These are phyloP conservation scores for Coemansia sp. DNA, from an alignment of 192 early-diverging fungal genomes.

Conservation along the genomic window DNA sequence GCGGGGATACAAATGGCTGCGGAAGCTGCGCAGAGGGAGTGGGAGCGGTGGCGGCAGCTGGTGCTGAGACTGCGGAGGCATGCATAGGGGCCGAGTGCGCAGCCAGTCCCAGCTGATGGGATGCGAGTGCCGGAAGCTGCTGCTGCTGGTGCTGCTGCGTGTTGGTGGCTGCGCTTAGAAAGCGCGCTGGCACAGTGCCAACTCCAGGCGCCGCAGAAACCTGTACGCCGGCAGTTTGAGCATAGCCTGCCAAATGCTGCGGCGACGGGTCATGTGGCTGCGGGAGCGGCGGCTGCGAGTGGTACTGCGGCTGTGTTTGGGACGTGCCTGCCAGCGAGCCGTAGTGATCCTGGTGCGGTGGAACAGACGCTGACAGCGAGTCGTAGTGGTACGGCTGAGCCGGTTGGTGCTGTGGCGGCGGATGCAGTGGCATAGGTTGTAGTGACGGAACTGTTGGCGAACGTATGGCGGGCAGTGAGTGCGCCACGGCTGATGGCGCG, in stretches of 20 bases:
- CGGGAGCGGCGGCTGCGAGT: slow-evolving; percentile 11
- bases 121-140: slow-evolving; percentile 15
- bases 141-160: slow-evolving; percentile 11
- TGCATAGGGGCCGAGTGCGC: slow-evolving; percentile 21
- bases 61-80: slow-evolving; percentile 7
- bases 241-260: slow-evolving; percentile 15
- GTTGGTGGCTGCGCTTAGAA: slow-evolving; percentile 5
- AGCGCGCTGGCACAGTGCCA: slow-evolving; percentile 2
- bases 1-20: slow-evolving; percentile 38
- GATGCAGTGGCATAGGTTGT: slow-evolving; percentile 13
- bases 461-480: slow-evolving; percentile 39
- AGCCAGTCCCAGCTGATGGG: slow-evolving; percentile 27
- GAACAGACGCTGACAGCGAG: slow-evolving; percentile 2
- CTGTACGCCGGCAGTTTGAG: slow-evolving; percentile 12
- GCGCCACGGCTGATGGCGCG: slow-evolving; percentile 24
- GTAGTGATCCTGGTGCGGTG: slow-evolving; percentile 9
- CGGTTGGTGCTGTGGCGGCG: slow-evolving; percentile 24
- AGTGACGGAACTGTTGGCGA: slow-evolving; percentile 23
- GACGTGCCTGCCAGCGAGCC: neutral
- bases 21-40: slow-evolving; percentile 26
- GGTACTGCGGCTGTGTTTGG: slow-evolving; percentile 3
- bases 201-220: slow-evolving; percentile 14
- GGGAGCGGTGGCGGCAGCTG: slow-evolving; percentile 9
- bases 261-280: slow-evolving; percentile 19
- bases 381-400: slow-evolving; percentile 9